Conservation (phyloP, 768 basidiomycete species). For the Leucocoprinus birnbaumii region DNA sequence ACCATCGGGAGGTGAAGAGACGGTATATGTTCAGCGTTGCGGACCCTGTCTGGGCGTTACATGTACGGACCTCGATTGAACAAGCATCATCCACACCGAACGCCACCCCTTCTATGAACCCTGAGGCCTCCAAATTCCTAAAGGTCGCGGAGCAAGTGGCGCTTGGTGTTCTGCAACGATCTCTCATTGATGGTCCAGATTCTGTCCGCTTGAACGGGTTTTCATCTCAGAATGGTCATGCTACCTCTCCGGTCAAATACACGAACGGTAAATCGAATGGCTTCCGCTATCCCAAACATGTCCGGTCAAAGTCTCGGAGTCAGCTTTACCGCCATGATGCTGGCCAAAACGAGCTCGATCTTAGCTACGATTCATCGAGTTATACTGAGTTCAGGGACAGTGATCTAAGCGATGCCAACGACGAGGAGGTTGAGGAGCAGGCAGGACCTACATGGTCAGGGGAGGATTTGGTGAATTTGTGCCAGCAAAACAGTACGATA, state of each 20-base stretch:
- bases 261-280: slow-evolving; percentile 7
- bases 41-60: slow-evolving; percentile 73
- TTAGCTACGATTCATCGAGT: slow-evolving; percentile 26
- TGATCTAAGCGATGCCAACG: slow-evolving; percentile 23
- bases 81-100: slow-evolving; percentile 35
- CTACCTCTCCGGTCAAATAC: background rate
- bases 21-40: slow-evolving; percentile 95
- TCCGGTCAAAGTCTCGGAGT: slow-evolving; percentile 70
- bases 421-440: background rate
- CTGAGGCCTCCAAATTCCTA: slow-evolving; percentile 44
- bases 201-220: slow-evolving; percentile 19
- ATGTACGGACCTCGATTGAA: slow-evolving; percentile 67
- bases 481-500: slow-evolving; percentile 88
- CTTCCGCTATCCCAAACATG: slow-evolving; percentile 33
- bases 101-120: slow-evolving; percentile 22
- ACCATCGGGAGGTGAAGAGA: slow-evolving; percentile 63
- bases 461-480: slow-evolving; percentile 80
- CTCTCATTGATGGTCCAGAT: slow-evolving; percentile 50
- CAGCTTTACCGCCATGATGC: slow-evolving; percentile 62
- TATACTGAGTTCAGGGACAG: slow-evolving; percentile 28
- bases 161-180: slow-evolving; percentile 83
- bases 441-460: slow-evolving; percentile 55
- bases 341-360: slow-evolving; percentile 62
- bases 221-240: slow-evolving; percentile 8
- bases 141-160: slow-evolving; percentile 73